phyloP scores from a whole-genome alignment of 768 basidiomycete genomes.

The Mycena rebaudengoi region DNA sequence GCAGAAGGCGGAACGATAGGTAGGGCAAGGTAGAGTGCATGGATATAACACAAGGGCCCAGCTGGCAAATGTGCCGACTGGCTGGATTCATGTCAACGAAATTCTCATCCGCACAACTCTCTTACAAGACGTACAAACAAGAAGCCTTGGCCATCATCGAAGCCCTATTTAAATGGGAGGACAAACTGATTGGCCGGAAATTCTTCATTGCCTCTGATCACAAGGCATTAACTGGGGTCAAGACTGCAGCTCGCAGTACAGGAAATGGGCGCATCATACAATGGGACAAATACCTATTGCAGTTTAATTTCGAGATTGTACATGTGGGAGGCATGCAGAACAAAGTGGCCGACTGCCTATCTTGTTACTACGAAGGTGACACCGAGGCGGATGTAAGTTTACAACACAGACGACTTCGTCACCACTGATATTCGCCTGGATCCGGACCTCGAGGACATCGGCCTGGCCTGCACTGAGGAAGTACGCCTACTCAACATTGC shows the following conservation, averaged over 20 bases:
- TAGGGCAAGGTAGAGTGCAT: no score
- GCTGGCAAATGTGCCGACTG: no score
- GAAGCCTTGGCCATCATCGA: not conserved
- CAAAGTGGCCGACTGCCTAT: slow-evolving; percentile 41
- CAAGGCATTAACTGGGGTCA: no score
- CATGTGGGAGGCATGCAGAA: slow-evolving; percentile 36
- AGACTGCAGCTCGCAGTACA: not conserved
- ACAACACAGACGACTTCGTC: slow-evolving; percentile 22
- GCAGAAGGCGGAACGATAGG: no score
- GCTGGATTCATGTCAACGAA: not conserved
- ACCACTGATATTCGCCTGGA: slow-evolving; percentile 28
- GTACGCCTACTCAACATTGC: not conserved
- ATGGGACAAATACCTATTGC: slow-evolving; percentile 38
- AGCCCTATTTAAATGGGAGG: not conserved
- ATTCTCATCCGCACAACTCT: no score
- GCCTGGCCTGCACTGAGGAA: not conserved
- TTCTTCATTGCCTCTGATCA: not conserved
- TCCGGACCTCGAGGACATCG: slow-evolving; percentile 20
- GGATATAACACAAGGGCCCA: no score
- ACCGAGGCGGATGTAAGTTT: not conserved
- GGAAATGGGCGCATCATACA: slow-evolving; percentile 17
- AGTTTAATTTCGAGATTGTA: slow-evolving; percentile 33
- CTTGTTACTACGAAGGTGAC: slow-evolving; percentile 36
- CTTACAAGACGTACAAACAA: not conserved
- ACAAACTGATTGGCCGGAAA: not conserved